Percentiles rank a stretch among this genome's conserved stretches.
Evolutionary conservation across 202 grass and related monocot genomes (phyloP).

Genomic region (Setaria viridis): DNA sequence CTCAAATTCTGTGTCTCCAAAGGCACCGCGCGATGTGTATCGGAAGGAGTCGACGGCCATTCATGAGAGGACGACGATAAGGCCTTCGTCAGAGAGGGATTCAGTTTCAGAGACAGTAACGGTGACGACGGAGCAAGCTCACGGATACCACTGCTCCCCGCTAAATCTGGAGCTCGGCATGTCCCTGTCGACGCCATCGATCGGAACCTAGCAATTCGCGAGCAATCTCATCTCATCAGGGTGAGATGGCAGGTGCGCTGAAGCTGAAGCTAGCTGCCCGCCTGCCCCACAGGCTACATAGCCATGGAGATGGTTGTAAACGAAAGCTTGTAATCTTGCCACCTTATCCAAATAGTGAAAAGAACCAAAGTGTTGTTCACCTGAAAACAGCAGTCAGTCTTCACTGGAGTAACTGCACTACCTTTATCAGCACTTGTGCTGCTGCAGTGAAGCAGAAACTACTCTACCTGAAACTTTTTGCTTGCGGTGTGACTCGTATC

Average conservation of each 20-base stretch:
- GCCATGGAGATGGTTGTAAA: not conserved
- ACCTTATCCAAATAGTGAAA: not conserved
- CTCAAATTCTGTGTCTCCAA: not conserved
- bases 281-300: not conserved
- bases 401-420: not conserved
- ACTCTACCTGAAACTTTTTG: not conserved
- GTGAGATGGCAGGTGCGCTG: not conserved
- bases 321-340: slow-evolving; percentile 26
- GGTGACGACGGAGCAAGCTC: not conserved
- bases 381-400: not conserved
- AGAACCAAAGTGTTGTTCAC: not conserved
- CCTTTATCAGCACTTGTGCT: not conserved
- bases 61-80: not conserved
- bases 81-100: slow-evolving; percentile 13
- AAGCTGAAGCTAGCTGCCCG: not conserved
- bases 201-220: slow-evolving; percentile 34
- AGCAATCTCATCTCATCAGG: not conserved
- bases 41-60: not conserved
- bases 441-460: not conserved
- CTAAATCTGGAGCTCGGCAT: slow-evolving; percentile 49
- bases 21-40: not conserved
- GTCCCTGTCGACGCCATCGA: slow-evolving; percentile 33
- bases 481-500: slow-evolving; percentile 16
- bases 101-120: slow-evolving; percentile 13
- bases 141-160: slow-evolving; percentile 19